These are phyloP conservation scores for Castanopsis chinensis DNA, from an alignment of 306 rosid genomes.

Conservation along the genomic window DNA sequence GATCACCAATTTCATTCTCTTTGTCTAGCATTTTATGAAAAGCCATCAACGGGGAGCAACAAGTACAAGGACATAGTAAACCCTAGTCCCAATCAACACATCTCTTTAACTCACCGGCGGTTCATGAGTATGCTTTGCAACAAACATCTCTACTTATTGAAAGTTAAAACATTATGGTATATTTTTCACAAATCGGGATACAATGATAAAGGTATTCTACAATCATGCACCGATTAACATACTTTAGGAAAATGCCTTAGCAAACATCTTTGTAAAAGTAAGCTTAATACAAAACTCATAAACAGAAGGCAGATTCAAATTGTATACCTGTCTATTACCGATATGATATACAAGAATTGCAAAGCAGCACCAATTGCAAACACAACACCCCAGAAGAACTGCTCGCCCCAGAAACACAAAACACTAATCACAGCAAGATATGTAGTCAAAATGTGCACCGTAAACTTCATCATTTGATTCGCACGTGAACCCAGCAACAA, in stretches of 20 bases:
- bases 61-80: background rate
- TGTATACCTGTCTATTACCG: slow-evolving; percentile 81
- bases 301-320: slow-evolving; percentile 8
- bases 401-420: slow-evolving; percentile 83
- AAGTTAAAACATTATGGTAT: background rate
- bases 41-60: background rate
- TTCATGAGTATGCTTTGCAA: background rate
- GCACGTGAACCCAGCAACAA: slow-evolving; percentile 70
- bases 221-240: background rate
- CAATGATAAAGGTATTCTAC: background rate
- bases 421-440: slow-evolving; percentile 95
- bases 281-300: background rate
- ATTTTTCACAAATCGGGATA: background rate
- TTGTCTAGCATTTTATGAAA: background rate
- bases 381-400: slow-evolving; percentile 89
- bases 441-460: slow-evolving; percentile 91
- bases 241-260: background rate
- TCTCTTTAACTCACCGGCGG: background rate
- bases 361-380: slow-evolving; percentile 76
- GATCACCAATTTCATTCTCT: background rate
- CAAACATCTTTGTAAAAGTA: background rate
- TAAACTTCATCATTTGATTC: slow-evolving; percentile 76
- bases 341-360: slow-evolving; percentile 83
- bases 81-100: background rate
- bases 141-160: background rate